Percentiles rank a stretch among this genome's conserved stretches.
These are phyloP conservation scores for Russula sp. DNA, from an alignment of 768 basidiomycete genomes.

Conservation along the genomic window DNA sequence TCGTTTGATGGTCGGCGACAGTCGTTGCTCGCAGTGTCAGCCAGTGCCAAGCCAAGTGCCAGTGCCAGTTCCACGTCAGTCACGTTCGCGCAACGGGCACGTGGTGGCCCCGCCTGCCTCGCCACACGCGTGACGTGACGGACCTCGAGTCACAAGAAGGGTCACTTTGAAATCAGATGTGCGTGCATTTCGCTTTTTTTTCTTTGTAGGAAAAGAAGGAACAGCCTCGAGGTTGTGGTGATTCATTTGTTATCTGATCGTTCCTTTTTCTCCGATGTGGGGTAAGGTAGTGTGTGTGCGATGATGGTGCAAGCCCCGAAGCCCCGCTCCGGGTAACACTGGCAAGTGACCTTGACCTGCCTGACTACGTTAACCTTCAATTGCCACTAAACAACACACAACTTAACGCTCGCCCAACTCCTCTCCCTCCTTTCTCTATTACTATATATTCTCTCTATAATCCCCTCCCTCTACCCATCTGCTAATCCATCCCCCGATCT, in stretches of 20 bases:
- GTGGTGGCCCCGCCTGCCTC: too few relatives aligned
- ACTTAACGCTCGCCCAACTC: slow-evolving; percentile 6
- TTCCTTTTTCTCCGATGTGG: slow-evolving; percentile 10
- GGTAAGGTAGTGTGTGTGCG: background rate
- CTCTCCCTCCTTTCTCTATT: slow-evolving; percentile 14
- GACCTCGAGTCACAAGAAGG: background rate
- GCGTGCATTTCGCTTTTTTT: background rate
- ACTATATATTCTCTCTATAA: slow-evolving; percentile 16
- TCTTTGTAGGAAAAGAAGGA: background rate
- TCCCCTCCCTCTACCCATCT: slow-evolving; percentile 17
- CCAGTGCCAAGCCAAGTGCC: background rate
- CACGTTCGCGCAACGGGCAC: too few relatives aligned
- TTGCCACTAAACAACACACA: slow-evolving; percentile 4
- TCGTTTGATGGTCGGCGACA: background rate
- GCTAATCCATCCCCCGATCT: slow-evolving; percentile 10
- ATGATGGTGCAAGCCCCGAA: background rate
- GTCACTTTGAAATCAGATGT: background rate
- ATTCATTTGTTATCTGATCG: slow-evolving; percentile 15
- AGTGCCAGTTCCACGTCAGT: background rate
- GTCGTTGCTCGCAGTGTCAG: background rate
- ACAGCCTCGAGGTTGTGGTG: background rate
- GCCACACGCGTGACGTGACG: background rate
- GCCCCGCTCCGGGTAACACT: background rate
- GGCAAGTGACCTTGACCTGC: background rate
- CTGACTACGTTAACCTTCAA: background rate